These are phyloP conservation scores for Epicoccum nigrum DNA, from an alignment of 2,329 filamentous ascomycete species.

Conservation along the genomic window DNA sequence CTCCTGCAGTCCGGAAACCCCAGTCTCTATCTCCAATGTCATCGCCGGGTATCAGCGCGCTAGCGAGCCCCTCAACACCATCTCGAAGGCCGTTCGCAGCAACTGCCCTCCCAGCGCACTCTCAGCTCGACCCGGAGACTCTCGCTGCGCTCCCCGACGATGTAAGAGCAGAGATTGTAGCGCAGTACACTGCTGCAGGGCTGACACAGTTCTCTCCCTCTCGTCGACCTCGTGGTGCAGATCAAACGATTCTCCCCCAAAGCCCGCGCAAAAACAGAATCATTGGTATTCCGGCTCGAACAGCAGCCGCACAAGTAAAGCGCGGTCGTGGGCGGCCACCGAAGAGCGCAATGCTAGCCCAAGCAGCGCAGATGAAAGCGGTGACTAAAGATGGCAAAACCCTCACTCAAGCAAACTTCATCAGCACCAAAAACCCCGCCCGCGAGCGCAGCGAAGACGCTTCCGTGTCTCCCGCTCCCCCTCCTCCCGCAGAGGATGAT, in stretches of 20 bases:
- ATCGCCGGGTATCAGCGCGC: neutral
- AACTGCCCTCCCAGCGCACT: conserved; percentile 63
- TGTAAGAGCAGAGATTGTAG: conserved; percentile 81
- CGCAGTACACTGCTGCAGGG: conserved; percentile 62
- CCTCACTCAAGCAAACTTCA: conserved; percentile 76
- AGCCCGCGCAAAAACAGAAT: conserved; percentile 60
- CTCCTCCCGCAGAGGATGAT: conserved; percentile 7
- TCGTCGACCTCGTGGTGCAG: conserved; percentile 43
- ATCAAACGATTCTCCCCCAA: conserved; percentile 47
- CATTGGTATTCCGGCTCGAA: conserved; percentile 57
- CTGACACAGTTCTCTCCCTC: conserved; percentile 36
- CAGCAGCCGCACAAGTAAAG: conserved; percentile 66
- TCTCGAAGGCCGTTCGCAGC: conserved; percentile 35
- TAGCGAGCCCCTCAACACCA: conserved; percentile 18
- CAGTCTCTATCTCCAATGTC: neutral
- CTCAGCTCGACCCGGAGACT: conserved; percentile 84
- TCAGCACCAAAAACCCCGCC: conserved; percentile 48
- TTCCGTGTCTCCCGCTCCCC: neutral
- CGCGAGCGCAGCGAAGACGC: conserved; percentile 1
- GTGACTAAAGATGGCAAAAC: conserved; percentile 37
- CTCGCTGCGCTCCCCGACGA: conserved; percentile 84
- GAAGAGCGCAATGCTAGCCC: conserved; percentile 47
- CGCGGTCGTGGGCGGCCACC: conserved; percentile 65
- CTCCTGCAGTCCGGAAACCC: conserved; percentile 21
- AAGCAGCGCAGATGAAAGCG: conserved; percentile 58